A percentile compares a stretch with the other conserved stretches of the same genome.
Conservation (phyloP, 1,284 basidiomycete genomes). For the Sanghuangporus baumii region DNA sequence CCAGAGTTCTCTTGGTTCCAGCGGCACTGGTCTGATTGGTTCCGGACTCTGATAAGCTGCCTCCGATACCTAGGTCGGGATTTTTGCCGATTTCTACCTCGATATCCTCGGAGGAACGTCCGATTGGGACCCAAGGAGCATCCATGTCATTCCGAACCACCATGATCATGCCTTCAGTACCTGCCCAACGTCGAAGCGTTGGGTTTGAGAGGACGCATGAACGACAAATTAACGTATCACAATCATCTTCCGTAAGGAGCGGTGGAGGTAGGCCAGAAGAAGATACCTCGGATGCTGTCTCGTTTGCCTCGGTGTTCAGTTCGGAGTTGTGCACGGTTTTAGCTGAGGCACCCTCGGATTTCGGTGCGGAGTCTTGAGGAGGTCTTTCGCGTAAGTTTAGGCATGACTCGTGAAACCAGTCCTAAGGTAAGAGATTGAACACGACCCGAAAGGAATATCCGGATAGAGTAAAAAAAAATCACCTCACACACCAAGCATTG, state of each 20-base stretch:
- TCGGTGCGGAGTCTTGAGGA: conserved; percentile 41
- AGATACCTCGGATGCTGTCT: conserved; percentile 50
- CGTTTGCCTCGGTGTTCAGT: conserved; percentile 22
- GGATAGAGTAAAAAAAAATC: conserved; percentile 24
- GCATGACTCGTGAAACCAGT: conserved; percentile 85
- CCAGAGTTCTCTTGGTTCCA: conserved; percentile 8
- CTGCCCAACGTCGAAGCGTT: conserved; percentile 55
- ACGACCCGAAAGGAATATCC: neutral
- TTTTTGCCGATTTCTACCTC: conserved; percentile 19
- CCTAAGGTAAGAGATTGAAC: conserved; percentile 36
- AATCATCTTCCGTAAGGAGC: conserved; percentile 57
- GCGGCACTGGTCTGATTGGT: neutral
- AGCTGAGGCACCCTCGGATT: conserved; percentile 18
- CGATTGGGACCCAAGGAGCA: conserved; percentile 47
- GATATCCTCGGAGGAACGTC: conserved; percentile 19
- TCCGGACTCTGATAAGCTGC: neutral
- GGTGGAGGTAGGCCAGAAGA: conserved; percentile 60
- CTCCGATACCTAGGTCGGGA: neutral
- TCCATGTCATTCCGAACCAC: conserved; percentile 44
- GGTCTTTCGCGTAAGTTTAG: conserved; percentile 68
- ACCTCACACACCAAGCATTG: conserved; percentile 81
- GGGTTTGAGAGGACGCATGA: conserved; percentile 51
- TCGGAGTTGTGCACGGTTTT: conserved; percentile 9
- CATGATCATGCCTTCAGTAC: conserved; percentile 58
- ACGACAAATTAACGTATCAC: conserved; percentile 67